Evolutionary conservation across 768 basidiomycete genomes (phyloP).

Genomic region (Clavaria fumosa): DNA sequence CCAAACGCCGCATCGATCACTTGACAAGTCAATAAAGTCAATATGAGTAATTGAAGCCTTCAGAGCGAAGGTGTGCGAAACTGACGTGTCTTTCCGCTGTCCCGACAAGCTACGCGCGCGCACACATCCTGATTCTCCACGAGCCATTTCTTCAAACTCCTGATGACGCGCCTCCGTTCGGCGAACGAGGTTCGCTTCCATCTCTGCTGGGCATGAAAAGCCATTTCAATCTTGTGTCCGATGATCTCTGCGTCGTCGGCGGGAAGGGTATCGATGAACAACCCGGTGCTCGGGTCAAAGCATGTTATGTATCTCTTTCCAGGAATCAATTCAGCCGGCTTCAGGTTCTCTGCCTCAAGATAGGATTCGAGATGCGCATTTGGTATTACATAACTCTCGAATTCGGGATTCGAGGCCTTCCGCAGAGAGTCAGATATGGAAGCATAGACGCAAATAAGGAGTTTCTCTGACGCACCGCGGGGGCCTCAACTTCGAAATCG

Average conservation of each 20-base stretch:
- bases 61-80: constrained; percentile 8
- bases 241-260: constrained; percentile 69
- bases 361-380: constrained; percentile 56
- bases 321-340: constrained; percentile 29
- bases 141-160: constrained; percentile 84
- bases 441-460: too few species aligned
- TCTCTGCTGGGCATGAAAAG: constrained; percentile 47
- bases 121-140: constrained; percentile 81
- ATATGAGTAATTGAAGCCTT: constrained; percentile 3
- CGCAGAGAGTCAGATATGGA: too few species aligned
- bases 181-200: constrained; percentile 69
- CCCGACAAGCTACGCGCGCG: constrained; percentile 77
- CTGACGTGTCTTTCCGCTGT: constrained; percentile 90
- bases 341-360: constrained; percentile 34
- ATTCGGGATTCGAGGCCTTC: constrained; percentile 48
- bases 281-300: constrained; percentile 80
- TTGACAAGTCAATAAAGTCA: too few species aligned
- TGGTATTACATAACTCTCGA: constrained; percentile 36
- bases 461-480: constrained; percentile 29
- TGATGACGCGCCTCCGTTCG: constrained; percentile 67
- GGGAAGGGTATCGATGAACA: constrained; percentile 63
- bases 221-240: constrained; percentile 47
- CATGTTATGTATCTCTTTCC: constrained; percentile 68
- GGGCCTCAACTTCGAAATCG: constrained; percentile 42
- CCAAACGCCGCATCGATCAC: constrained; percentile 91